Percentiles rank a stretch among this genome's conserved stretches.
These are phyloP conservation scores for Geosmithia flava DNA, from an alignment of 2,329 filamentous ascomycete species.

Conservation along the genomic window DNA sequence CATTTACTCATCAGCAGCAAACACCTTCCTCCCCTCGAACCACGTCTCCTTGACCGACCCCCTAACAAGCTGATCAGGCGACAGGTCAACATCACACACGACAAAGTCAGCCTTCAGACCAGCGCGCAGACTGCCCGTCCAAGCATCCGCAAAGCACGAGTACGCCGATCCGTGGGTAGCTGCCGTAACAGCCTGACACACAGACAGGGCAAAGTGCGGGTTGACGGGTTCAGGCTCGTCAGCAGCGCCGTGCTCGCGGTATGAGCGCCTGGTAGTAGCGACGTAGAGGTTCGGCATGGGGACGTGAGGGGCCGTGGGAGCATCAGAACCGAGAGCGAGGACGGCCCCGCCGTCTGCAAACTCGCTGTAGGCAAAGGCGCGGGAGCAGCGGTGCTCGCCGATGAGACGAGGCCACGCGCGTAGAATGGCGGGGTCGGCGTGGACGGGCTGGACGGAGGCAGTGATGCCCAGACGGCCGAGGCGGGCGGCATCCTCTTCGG, in stretches of 20 bases:
- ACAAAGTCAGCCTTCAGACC: constrained; percentile 48
- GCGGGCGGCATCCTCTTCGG: constrained; percentile 38
- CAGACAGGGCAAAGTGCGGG: constrained; percentile 35
- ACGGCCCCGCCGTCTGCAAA: constrained; percentile 41
- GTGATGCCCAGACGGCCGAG: constrained; percentile 48
- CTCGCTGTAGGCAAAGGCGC: constrained; percentile 52
- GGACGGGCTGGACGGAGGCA: constrained; percentile 45
- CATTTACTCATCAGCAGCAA: constrained; percentile 3
- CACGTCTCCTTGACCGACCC: constrained; percentile 38
- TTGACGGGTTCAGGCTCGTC: constrained; percentile 30
- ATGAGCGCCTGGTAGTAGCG: constrained; percentile 43
- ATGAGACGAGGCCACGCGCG: constrained; percentile 47
- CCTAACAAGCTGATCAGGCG: constrained; percentile 29
- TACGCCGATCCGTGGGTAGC: constrained; percentile 44
- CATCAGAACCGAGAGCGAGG: constrained; percentile 46
- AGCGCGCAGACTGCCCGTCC: constrained; percentile 36
- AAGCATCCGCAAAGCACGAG: constrained; percentile 42
- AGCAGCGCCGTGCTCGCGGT: constrained; percentile 25
- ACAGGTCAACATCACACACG: constrained; percentile 34
- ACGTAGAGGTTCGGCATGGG: constrained; percentile 46
- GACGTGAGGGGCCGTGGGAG: constrained; percentile 43
- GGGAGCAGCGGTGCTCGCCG: constrained; percentile 36
- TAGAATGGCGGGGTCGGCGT: constrained; percentile 48
- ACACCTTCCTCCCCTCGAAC: constrained; percentile 34
- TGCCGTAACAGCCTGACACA: constrained; percentile 40